These are phyloP conservation scores for Ramaria sp. DNA, from an alignment of 768 basidiomycete genomes.

Conservation along the genomic window DNA sequence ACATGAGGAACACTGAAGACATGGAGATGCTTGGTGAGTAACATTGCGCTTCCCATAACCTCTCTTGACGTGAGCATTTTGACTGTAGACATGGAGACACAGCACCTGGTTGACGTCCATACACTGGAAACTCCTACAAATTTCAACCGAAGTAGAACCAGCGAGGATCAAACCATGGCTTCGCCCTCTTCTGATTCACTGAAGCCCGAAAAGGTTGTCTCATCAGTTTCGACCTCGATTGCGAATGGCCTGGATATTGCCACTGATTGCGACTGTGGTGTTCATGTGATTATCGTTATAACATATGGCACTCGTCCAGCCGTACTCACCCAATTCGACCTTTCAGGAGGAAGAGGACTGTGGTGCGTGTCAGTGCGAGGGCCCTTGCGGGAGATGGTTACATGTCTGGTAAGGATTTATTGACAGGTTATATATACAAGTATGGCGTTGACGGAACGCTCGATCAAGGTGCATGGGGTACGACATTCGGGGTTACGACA, in stretches of 20 bases:
- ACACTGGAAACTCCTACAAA: conserved; percentile 10
- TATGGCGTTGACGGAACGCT: not conserved
- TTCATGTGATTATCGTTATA: conserved; percentile 30
- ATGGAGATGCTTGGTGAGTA: conserved; percentile 38
- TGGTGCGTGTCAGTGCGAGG: conserved; percentile 49
- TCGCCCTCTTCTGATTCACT: not conserved
- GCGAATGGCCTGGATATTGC: conserved; percentile 2
- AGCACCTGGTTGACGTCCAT: conserved; percentile 8
- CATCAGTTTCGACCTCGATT: not conserved
- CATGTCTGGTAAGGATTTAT: conserved; percentile 53
- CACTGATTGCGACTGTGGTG: conserved; percentile 59
- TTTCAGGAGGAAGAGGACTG: conserved; percentile 43
- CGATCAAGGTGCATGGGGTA: conserved; percentile 51
- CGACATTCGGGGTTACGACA: not conserved
- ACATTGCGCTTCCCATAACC: not conserved
- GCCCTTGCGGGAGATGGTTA: conserved; percentile 63
- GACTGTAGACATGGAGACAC: conserved; percentile 24
- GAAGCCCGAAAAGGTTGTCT: not conserved
- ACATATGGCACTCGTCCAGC: not conserved
- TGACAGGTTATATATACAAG: not conserved
- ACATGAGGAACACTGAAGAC: conserved; percentile 19
- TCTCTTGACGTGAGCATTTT: not conserved
- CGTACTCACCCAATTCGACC: not conserved
- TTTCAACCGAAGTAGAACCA: conserved; percentile 17
- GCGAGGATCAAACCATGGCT: not conserved